Evolutionary conservation across 2,329 filamentous ascomycete species (phyloP), one percentile per base, ranked within the genome.

Genomic region (Colletotrichum nymphaeae): DNA sequence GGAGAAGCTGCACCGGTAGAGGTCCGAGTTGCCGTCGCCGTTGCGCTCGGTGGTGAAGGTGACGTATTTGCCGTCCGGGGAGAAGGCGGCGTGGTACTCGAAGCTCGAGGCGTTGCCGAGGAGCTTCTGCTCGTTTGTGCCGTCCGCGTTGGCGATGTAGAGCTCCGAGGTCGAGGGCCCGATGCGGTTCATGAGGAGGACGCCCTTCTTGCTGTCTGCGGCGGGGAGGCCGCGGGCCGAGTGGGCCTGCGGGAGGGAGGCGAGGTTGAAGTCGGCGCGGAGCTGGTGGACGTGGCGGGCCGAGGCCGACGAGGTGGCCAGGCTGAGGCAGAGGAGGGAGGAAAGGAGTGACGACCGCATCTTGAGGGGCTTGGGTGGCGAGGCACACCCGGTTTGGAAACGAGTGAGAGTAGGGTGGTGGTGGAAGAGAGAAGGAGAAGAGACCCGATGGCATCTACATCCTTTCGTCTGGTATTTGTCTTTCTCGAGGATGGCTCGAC

Each of bases 141-240:
- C 67, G 67, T 70, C 67, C 1, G 60, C 68, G 63, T 70, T 70
- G 68, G 68, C 68, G 46, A 70, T 56, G 24, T 66, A 70, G 16
- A 70, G 63, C 30, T 70, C 68, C 8, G 68, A 70, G 5, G 68
- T 42, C 3, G 62, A 70, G 22, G 68, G 68, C 5, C 62, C 68
- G 24, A 70, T 70, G 46, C 62, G 68, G 62, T 70, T 70, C 68
- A 70, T 70, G 14, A 70, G 63, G 30, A 70, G 68, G 24, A 70
- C 63, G 2, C 68, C 68, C 63, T 70, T 70, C 62, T 70, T 70
- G 30, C 63, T 57, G n/a, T 72, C 69, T 2, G 69, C 69, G 26
- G 69, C 69, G 6, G 63, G 69, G 12, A 72, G 63, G 9, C 69
- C 69, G 9, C 63, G 56, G 46, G 63, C 69, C n/a, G 69, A 67